Base-by-base conservation (phyloP, 73 alveolate species). In the Paramecium tetraurelia region DNA sequence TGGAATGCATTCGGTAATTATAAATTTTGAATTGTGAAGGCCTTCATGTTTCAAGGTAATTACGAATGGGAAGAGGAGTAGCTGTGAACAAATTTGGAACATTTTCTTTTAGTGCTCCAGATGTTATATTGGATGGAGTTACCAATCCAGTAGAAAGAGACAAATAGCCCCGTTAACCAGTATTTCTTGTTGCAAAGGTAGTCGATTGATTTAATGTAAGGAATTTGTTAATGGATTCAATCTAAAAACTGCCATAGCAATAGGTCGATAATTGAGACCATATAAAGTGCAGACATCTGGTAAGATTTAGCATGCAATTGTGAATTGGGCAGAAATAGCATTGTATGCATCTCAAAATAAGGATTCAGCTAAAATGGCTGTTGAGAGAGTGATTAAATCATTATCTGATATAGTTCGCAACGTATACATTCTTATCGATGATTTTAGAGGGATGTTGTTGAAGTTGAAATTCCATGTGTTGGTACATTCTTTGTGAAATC, bases 31-130 rank as follows among this genome's bases (percentile, higher is more conserved):
- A 80, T 80, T 18, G n/a, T 59, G 33, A 18, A 89, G 94, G 94
- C 22, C 84, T 89, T 24, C 84, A 89, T 71, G 75, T 89, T 44
- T 44, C 75, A 18, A 69, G 94, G 46, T 46, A 89, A 72, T 38
- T 89, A 12, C 22, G 94, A 44, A 89, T 89, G 94, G 94, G 94
- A 12, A 69, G 94, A 71, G 94, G 94, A 29, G 87, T 72, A 4
- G 59, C 59, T 6, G 43, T 89, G 57, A 77, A 77, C 59, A 63
- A 71, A 27, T 89, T 70, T 44, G 94, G 94, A 31, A 89, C 94
- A 43, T 89, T 89, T 83, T 59, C 94, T 18, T 89, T 89, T 53
- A 89, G 94, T 89, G 94, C 94, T 12, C 94, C 94, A 22, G 94
- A 89, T 41, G 86, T 77, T 18, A 35, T 70, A 29, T 89, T 89